These are phyloP conservation scores for Viola odorata DNA, from an alignment of 345 rosid species.

Conservation along the genomic window DNA sequence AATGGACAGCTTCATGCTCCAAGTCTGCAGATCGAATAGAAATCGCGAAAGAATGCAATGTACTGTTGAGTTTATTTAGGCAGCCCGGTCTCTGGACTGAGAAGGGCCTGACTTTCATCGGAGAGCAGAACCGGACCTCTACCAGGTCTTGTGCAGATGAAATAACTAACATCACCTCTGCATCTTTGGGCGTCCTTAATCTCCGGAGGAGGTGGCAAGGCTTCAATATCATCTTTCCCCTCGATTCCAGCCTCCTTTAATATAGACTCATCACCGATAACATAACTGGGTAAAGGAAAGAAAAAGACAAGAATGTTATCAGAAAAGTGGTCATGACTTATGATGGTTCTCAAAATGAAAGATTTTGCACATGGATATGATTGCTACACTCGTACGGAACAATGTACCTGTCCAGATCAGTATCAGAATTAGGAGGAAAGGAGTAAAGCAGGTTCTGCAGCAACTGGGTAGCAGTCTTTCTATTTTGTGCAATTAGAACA, in stretches of 20 bases:
- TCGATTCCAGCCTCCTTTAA: slow-evolving; percentile 69
- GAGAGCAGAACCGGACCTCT: slow-evolving; percentile 68
- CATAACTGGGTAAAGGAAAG: slow-evolving; percentile 41
- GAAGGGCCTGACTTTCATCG: slow-evolving; percentile 60
- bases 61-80: slow-evolving; percentile 41
- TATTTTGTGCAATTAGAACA: slow-evolving; percentile 60
- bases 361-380: too few relatives aligned
- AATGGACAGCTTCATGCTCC: background rate
- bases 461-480: slow-evolving; percentile 63
- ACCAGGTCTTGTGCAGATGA: slow-evolving; percentile 90
- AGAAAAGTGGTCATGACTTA: slow-evolving; percentile 1
- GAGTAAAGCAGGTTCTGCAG: slow-evolving; percentile 69
- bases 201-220: slow-evolving; percentile 54
- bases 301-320: background rate
- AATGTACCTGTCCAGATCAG: slow-evolving; percentile 61
- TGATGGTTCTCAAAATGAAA: background rate
- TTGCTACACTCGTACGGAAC: too few relatives aligned
- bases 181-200: slow-evolving; percentile 47
- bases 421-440: slow-evolving; percentile 77
- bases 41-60: background rate
- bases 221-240: slow-evolving; percentile 50
- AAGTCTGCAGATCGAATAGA: background rate
- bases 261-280: slow-evolving; percentile 79
- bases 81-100: slow-evolving; percentile 55
- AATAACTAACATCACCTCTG: slow-evolving; percentile 69